Evolutionary conservation across 192 early-diverging fungal genomes (phyloP).

Genomic region (Entomortierella beljakovae): DNA sequence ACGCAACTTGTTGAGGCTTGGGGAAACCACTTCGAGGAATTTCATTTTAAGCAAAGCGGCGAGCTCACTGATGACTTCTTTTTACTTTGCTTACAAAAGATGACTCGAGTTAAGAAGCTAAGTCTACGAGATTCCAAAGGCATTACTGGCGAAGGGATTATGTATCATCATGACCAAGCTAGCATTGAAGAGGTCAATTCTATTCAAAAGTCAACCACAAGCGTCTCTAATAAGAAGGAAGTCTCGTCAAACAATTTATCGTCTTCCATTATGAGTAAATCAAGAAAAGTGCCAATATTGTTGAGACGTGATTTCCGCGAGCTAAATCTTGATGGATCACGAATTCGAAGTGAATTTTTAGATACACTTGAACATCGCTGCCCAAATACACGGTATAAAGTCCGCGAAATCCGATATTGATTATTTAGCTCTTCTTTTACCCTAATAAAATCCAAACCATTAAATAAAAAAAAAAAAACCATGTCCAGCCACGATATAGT

Average conservation of each 20-base stretch:
- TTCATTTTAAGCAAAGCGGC: slow-evolving; percentile 11
- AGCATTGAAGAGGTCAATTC: neutral
- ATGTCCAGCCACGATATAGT: too few species aligned
- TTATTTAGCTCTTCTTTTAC: too few species aligned
- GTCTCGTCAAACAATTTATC: neutral
- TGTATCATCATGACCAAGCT: neutral
- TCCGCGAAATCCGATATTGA: slow-evolving; percentile 19
- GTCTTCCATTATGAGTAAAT: neutral
- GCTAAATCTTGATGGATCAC: slow-evolving; percentile 25
- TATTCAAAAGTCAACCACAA: neutral
- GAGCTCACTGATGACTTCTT: slow-evolving; percentile 32
- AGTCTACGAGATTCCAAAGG: slow-evolving; percentile 27
- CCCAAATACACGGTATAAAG: slow-evolving; percentile 4
- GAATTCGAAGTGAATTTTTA: slow-evolving; percentile 22
- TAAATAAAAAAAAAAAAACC: too few species aligned
- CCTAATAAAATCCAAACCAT: too few species aligned
- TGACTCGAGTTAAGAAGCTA: slow-evolving; percentile 21
- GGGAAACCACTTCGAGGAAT: slow-evolving; percentile 15
- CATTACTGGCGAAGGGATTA: slow-evolving; percentile 22
- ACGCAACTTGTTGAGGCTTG: slow-evolving; percentile 6
- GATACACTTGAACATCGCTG: slow-evolving; percentile 7
- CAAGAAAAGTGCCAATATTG: slow-evolving; percentile 5
- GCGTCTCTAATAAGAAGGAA: neutral
- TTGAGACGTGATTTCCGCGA: slow-evolving; percentile 24
- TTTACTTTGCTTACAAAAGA: slow-evolving; percentile 11